phyloP scores from a whole-genome alignment of 768 basidiomycete species.

The Phlebiopsis flavidoalba region DNA sequence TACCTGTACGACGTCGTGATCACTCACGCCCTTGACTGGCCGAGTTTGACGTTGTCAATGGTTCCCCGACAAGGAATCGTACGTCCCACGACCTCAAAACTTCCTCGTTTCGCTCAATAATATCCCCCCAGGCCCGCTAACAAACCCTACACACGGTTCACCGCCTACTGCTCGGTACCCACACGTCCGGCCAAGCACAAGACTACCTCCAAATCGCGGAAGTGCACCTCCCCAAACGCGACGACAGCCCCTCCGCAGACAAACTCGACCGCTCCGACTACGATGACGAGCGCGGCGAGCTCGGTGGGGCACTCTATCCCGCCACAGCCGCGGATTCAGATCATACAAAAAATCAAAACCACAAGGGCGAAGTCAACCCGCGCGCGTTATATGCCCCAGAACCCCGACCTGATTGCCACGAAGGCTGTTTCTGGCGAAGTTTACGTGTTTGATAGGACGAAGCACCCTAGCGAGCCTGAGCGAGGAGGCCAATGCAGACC shows the following conservation, averaged over 20 bases:
- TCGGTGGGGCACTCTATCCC: constrained; percentile 89
- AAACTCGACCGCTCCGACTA: constrained; percentile 78
- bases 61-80: constrained; percentile 97
- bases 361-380: constrained; percentile 94
- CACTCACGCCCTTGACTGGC: constrained; percentile 98
- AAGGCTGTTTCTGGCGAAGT: constrained; percentile 91
- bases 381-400: constrained; percentile 99
- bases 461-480: constrained; percentile 91
- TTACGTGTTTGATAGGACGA: constrained; percentile 93
- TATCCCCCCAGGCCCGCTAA: constrained; percentile 63
- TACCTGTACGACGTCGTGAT: constrained; percentile 97
- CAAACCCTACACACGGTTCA: constrained; percentile 94
- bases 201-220: constrained; percentile 96
- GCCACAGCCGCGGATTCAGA: constrained; percentile 79
- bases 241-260: constrained; percentile 60
- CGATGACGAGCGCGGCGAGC: constrained; percentile 90
- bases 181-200: constrained; percentile 91
- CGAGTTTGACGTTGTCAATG: constrained; percentile 96
- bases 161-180: constrained; percentile 92
- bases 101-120: background rate
- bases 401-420: constrained; percentile 94
- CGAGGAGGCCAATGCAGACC: constrained; percentile 81
- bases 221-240: constrained; percentile 87
- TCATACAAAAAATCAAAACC: constrained; percentile 94
- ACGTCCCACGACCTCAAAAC: constrained; percentile 25